Base-by-base conservation (phyloP, 2,329 filamentous ascomycete genomes). In the Neofusicoccum parvum region DNA sequence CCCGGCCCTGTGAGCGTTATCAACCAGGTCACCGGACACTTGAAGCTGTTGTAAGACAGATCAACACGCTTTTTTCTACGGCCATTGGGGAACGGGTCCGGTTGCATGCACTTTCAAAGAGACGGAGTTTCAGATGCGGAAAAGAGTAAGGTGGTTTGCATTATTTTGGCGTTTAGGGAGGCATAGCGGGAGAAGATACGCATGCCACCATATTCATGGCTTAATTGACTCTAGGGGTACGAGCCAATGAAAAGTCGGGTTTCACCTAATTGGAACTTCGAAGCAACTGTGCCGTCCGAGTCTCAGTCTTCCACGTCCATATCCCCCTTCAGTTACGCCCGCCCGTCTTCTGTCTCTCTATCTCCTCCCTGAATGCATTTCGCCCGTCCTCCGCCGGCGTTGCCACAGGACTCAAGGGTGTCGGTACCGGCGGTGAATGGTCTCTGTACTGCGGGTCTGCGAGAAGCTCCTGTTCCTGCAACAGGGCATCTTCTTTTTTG, bases 1-100 rank as follows among this genome's bases (percentile, higher is more conserved):
- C 80, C 87, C 66, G 94, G 90, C 32, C 94, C 94, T 0, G 94
- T 90, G 83, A 94, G 91, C 72, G 82, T 94, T 65, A 89, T 99
- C 58, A 92, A 99, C 76, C 82, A 90, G 77, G 88, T 99, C 68
- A 97, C 94, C 5, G 92, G 92, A 1, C 84, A 89, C 67, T 80
- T 97, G 79, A 97, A 95, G 85, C 79, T 97, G 74, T 78, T 97
- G 73, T 97, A 82, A 83, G 58, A 11, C 14, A 15, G 15, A 10
- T 5, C 14, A 6, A 32, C 5, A 20, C 27, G 15, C 10, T 9
- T 2, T 37, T 12, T 9, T 17, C 14, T 11, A 15, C 37, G 14
- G 37, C 37, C 9, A 11, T 39, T 3, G 9, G 11, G 9, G 11
- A 39, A 10, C 37, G 7, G 11, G 14, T 39, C 37, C 12, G 9